Evolutionary conservation across 2,329 filamentous ascomycete species (phyloP), one percentile per base, ranked within the genome.

Genomic region (Trichoderma sp.): DNA sequence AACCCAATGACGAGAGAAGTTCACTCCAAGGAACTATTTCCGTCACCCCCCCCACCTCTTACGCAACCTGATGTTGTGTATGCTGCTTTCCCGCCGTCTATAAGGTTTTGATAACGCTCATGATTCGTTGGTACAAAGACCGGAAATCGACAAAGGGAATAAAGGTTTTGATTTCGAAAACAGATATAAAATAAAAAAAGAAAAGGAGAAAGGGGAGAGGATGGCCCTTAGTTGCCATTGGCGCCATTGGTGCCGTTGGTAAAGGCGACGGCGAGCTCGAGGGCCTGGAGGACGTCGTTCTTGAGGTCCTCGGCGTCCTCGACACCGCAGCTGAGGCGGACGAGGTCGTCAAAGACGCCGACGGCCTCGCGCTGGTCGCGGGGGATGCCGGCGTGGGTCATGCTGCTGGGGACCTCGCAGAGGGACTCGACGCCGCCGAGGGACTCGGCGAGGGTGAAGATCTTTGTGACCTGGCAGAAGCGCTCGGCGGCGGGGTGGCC

Each of bases 381-480:
- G 57, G 95, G 95, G 70, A 99, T 99, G 66, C 94, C 95, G 26
- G 93, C 91, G 78, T 99, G 95, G 19, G 95, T 99, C 95, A 99
- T 99, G 79, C 88, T 91, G 72, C 91, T 91, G 24, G 95, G 95
- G 3, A 99, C 87, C 80, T 99, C 95, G 71, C 93, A 89, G 68
- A 99, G 83, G 73, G 87, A 91, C 85, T 99, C 95, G 55, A 99
- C 90, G 63, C 94, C 95, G 67, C 95, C 95, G 26, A 99, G 81
- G 66, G 88, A 92, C 83, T 99, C 95, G 34, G 95, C 95, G 7
- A 99, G 84, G 1, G 93, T 97, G 80, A 97, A 98, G 77, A 99
- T 88, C 74, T 87, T 87, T 50, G 93, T 97, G 66, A 85, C 81
- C 78, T 95, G 89, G 84, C 95, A 98, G 86, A 99, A 99, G 60